Evolutionary conservation across 2,329 filamentous ascomycete genomes (phyloP).

Genomic region (Xylariaceae sp.): DNA sequence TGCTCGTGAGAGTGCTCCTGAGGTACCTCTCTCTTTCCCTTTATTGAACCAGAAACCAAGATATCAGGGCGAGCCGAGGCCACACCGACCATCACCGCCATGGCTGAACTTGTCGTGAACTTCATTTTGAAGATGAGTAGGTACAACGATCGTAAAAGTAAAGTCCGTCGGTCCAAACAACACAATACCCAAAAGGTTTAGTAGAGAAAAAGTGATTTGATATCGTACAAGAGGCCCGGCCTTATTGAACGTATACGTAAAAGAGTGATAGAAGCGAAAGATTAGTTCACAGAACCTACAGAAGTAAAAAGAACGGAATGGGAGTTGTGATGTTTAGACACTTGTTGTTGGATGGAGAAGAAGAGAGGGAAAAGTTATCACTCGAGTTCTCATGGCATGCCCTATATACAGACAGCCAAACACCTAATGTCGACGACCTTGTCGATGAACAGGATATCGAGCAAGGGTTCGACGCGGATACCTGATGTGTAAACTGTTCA

Average conservation of each 20-base stretch:
- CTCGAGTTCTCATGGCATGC: constrained; percentile 8
- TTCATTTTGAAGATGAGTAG: constrained; percentile 27
- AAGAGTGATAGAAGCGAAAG: constrained; percentile 23
- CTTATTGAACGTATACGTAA: constrained; percentile 22
- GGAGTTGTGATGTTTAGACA: constrained; percentile 4
- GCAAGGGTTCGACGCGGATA: constrained; percentile 1
- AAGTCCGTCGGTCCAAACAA: not conserved
- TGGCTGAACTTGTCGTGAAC: constrained; percentile 28
- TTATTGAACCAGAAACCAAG: constrained; percentile 17
- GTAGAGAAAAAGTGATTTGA: constrained; percentile 17
- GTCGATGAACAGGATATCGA: constrained; percentile 3
- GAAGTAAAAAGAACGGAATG: constrained; percentile 31
- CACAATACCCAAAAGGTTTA: not conserved
- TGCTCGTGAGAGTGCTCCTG: constrained; percentile 33
- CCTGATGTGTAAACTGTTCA: constrained; percentile 13
- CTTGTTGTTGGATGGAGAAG: constrained; percentile 19
- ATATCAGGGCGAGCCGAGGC: constrained; percentile 31
- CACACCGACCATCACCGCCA: constrained; percentile 29
- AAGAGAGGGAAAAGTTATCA: constrained; percentile 12
- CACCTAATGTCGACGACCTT: not conserved
- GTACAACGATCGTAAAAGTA: constrained; percentile 9
- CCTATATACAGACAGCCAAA: constrained; percentile 23
- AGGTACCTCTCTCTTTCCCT: constrained; percentile 31
- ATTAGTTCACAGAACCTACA: constrained; percentile 32
- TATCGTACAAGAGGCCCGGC: constrained; percentile 26